Percentiles rank a stretch among this genome's conserved stretches.
Evolutionary conservation across 1,284 basidiomycete species (phyloP).

Genomic region (Ustilago shanxiensis): DNA sequence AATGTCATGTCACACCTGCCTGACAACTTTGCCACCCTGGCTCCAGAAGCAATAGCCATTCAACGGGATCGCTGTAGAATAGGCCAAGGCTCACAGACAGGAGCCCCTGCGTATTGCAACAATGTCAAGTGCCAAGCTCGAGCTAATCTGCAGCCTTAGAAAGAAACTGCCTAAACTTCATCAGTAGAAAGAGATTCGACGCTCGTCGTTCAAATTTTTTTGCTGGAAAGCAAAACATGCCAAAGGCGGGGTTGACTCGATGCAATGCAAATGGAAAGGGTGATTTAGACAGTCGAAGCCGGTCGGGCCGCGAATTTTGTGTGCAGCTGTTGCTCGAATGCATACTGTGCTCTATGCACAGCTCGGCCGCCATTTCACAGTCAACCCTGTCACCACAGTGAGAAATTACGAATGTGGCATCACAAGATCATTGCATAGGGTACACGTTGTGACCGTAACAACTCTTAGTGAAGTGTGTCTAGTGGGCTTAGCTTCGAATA

Average conservation of each 20-base stretch:
- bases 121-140: not conserved
- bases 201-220: constrained; percentile 9
- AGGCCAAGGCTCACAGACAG: not conserved
- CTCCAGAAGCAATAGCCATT: constrained; percentile 9
- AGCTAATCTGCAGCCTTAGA: not conserved
- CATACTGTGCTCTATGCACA: not conserved
- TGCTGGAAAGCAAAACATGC: not conserved
- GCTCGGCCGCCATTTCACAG: not conserved
- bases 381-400: not conserved
- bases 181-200: not conserved
- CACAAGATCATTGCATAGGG: constrained; percentile 15
- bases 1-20: not conserved
- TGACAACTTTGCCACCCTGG: not conserved
- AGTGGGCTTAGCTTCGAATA: not conserved
- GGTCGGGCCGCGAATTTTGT: constrained; percentile 30
- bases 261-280: not conserved
- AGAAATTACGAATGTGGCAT: not conserved
- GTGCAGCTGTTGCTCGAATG: constrained; percentile 9
- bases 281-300: constrained; percentile 14
- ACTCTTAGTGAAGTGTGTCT: not conserved
- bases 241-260: constrained; percentile 22
- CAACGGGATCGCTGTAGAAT: not conserved
- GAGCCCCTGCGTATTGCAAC: no score
- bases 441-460: not conserved
- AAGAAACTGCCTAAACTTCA: not conserved